Conservation (phyloP, 306 rosid genomes). For the Canavalia gladiata region DNA sequence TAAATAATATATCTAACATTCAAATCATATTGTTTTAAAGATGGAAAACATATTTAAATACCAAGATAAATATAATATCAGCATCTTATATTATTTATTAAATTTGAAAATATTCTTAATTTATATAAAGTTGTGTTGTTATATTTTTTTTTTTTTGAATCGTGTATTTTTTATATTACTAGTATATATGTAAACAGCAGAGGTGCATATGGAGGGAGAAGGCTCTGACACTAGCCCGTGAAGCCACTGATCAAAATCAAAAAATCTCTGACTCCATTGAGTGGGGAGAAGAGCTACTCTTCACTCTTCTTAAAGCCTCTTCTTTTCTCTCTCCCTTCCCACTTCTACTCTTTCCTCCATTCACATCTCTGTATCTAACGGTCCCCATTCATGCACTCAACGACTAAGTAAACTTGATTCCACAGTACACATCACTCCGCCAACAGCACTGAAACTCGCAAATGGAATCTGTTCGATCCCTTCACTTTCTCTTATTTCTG, state of each 20-base stretch:
- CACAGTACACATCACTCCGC: too few relatives aligned
- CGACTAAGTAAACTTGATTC: too few relatives aligned
- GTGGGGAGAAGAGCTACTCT: not conserved
- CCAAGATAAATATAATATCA: too few relatives aligned
- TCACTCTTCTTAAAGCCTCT: not conserved
- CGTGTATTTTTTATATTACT: too few relatives aligned
- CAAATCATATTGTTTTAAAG: too few relatives aligned
- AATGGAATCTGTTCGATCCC: slow-evolving; percentile 48
- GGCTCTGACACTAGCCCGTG: slow-evolving; percentile 51
- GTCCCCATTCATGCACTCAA: not conserved
- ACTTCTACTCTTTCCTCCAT: not conserved
- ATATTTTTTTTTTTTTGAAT: too few relatives aligned
- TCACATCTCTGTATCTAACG: slow-evolving; percentile 36
- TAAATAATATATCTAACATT: too few relatives aligned
- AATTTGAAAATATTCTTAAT: too few relatives aligned
- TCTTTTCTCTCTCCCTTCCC: too few relatives aligned
- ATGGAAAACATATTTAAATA: too few relatives aligned
- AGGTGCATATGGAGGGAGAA: slow-evolving; percentile 1
- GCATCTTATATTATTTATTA: too few relatives aligned
- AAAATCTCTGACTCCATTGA: slow-evolving; percentile 11
- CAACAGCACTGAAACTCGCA: not conserved
- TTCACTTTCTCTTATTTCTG: slow-evolving; percentile 9
- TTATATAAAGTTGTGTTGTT: too few relatives aligned
- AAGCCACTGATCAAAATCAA: slow-evolving; percentile 30
- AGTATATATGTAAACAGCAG: not conserved